These are phyloP conservation scores for Erythrophleum ivorense DNA, from an alignment of 331 rosid genomes.

Conservation along the genomic window DNA sequence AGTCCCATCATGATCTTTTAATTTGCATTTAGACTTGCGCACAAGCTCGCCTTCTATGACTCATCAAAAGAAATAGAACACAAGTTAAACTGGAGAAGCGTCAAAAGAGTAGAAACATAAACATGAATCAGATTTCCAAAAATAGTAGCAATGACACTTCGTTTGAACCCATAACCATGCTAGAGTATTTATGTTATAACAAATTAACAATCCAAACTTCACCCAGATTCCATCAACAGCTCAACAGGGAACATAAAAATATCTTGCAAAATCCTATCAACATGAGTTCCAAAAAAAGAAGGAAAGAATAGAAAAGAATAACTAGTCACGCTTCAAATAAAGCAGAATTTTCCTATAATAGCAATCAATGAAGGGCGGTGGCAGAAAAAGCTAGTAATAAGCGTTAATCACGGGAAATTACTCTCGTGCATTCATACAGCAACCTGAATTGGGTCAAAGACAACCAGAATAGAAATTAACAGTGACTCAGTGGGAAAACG, in stretches of 20 bases:
- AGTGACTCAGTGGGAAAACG: background rate
- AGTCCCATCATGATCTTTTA: slow-evolving; percentile 43
- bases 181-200: background rate
- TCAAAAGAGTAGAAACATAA: slow-evolving; percentile 29
- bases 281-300: background rate
- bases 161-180: background rate
- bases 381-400: background rate
- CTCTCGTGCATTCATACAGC: background rate
- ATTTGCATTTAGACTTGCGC: slow-evolving; percentile 29
- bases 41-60: slow-evolving; percentile 39
- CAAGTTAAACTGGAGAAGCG: slow-evolving; percentile 39
- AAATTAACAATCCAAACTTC: slow-evolving; percentile 15
- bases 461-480: background rate
- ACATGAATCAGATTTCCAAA: slow-evolving; percentile 3
- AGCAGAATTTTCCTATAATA: background rate
- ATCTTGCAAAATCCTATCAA: background rate
- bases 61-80: slow-evolving; percentile 39
- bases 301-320: background rate
- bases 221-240: background rate
- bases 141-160: background rate
- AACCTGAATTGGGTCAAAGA: background rate
- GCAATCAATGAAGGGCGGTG: slow-evolving; percentile 3
- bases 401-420: background rate
- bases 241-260: background rate
- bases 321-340: background rate